These are phyloP conservation scores for Aspergillus intermedius DNA, from an alignment of 2,329 filamentous ascomycete species.

Conservation along the genomic window DNA sequence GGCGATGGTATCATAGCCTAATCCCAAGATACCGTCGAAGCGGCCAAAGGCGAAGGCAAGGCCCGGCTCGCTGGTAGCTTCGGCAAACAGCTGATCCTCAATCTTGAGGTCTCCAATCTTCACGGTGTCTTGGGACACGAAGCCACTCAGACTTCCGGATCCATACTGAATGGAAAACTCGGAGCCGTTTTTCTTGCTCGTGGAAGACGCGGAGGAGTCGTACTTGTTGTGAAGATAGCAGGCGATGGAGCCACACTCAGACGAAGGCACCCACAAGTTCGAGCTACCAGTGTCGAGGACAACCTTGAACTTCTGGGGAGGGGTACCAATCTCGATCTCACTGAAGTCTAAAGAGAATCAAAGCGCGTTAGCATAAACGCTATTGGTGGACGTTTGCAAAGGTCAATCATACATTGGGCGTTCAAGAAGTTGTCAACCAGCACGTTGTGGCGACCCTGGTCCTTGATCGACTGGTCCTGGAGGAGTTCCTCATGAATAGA, in stretches of 20 bases:
- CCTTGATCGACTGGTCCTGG: constrained; percentile 62
- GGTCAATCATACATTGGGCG: constrained; percentile 71
- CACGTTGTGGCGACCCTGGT: constrained; percentile 66
- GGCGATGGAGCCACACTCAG: constrained; percentile 86
- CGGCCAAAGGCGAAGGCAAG: constrained; percentile 95
- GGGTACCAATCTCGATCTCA: constrained; percentile 86
- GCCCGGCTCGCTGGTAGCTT: constrained; percentile 91
- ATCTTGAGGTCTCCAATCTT: constrained; percentile 83
- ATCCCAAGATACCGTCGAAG: constrained; percentile 93
- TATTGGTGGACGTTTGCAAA: constrained; percentile 11
- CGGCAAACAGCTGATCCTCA: constrained; percentile 88
- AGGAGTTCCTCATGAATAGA: constrained; percentile 69
- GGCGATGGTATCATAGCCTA: constrained; percentile 93
- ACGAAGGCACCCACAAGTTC: constrained; percentile 96
- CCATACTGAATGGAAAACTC: constrained; percentile 92
- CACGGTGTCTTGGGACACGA: constrained; percentile 82
- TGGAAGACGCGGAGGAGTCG: constrained; percentile 80
- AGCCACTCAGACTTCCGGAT: constrained; percentile 88
- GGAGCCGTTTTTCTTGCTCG: constrained; percentile 89
- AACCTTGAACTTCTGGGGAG: constrained; percentile 95
- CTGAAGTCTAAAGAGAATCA: constrained; percentile 70
- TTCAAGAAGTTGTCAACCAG: constrained; percentile 97
- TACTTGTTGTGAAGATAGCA: constrained; percentile 98
- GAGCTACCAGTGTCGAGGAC: constrained; percentile 97
- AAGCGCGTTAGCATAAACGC: constrained; percentile 5